phyloP scores from a whole-genome alignment of 148 eudicot species.

The Amaranthus hypochondriacus region DNA sequence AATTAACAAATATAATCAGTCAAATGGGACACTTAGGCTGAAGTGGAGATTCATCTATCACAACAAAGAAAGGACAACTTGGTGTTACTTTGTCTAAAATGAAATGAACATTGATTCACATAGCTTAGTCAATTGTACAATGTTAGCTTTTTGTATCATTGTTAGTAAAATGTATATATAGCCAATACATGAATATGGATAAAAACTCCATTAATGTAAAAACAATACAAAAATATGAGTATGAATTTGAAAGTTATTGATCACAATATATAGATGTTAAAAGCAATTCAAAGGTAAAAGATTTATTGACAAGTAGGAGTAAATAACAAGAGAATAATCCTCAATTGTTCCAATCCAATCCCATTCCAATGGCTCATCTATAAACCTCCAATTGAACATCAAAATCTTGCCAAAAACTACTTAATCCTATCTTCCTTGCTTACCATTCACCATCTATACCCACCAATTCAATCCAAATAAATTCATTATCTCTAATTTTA shows the following conservation, averaged over 20 bases:
- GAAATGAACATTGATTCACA: background rate
- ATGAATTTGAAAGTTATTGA: conserved; percentile 20
- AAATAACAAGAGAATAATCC: conserved; percentile 14
- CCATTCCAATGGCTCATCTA: background rate
- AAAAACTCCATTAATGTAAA: conserved; percentile 4
- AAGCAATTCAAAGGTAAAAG: conserved; percentile 24
- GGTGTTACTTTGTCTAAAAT: background rate
- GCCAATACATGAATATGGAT: conserved; percentile 15
- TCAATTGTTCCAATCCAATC: background rate
- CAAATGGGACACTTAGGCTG: no score
- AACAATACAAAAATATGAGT: background rate
- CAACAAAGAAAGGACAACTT: background rate
- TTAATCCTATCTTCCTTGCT: conserved; percentile 4
- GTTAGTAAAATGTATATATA: conserved; percentile 7
- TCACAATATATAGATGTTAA: conserved; percentile 21
- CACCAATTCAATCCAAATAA: conserved; percentile 11
- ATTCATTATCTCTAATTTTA: background rate
- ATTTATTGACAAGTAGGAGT: conserved; percentile 32
- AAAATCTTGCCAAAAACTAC: background rate
- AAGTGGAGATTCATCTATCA: background rate
- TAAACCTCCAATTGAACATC: background rate
- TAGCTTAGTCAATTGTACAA: conserved; percentile 6
- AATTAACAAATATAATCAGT: no score
- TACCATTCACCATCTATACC: conserved; percentile 14
- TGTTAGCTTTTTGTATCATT: conserved; percentile 21